Evolutionary conservation across 2,329 filamentous ascomycete species (phyloP), one percentile per base, ranked within the genome.

Genomic region (Aureobasidium sp.): DNA sequence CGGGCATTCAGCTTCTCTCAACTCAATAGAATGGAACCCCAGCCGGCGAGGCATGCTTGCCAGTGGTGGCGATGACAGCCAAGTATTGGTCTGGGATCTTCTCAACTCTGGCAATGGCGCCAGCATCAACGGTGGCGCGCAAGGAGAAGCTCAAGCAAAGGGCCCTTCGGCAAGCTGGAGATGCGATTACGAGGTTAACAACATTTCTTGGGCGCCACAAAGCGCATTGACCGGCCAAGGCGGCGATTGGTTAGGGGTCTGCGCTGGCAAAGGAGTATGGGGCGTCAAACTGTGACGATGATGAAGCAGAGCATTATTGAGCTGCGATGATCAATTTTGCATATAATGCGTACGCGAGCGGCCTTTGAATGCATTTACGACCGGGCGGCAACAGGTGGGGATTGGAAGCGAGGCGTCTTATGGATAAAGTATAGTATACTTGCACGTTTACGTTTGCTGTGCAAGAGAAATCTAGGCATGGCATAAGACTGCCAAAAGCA

Each of bases 21-120:
- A 96, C 76, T 94, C 89, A 69, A 89, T 97, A 63, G 94, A 99
- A 76, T 99, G 94, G 94, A 96, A 91, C 9, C 93, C 91, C 0
- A 84, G 86, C 61, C 84, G 92, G 63, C 83, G 94, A 68, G 94
- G 94, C 29, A 89, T 92, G 66, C 83, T 99, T 21, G 93, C 93
- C 16, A 96, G 91, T 0, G 94, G 94, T 37, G 94, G 83, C 6
- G 94, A 99, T 69, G 94, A 99, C 74, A 93, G 86, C 65, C 84
- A 94, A 67, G 93, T 97, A 2, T 81, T 97, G 36, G 81, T 97
- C 16, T 99, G 94, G 94, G 94, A 99, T 74, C 80, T 99, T 10
- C 81, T 97, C 66, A 93, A 89, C 69, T 77, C 74, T 30, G 64
- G 45, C 42, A 65, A 63, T n/a, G 65, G 65, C 39, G 65, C 65